Evolutionary conservation across 805 yeast species (phyloP).

Genomic region (Wickerhamomyces subpelliculosus): DNA sequence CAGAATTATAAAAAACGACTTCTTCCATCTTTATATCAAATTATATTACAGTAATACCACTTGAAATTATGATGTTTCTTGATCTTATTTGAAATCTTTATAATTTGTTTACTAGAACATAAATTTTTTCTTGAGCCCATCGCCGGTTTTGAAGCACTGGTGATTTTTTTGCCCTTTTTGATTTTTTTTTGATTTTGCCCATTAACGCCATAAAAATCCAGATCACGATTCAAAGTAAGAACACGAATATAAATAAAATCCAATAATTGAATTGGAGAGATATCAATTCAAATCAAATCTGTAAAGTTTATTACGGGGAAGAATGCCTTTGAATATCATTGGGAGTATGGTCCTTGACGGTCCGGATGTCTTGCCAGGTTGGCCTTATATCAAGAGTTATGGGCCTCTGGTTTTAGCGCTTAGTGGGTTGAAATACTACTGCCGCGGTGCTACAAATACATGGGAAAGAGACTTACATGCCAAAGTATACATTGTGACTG

Average conservation of each 20-base stretch:
- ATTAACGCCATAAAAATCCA: not conserved
- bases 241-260: too few relatives aligned
- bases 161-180: too few relatives aligned
- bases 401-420: slow-evolving; percentile 47
- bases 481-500: slow-evolving; percentile 73
- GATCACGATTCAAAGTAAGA: not conserved
- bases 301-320: too few relatives aligned
- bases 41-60: not conserved
- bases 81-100: too few relatives aligned
- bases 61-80: too few relatives aligned
- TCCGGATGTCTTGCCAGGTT: slow-evolving; percentile 68
- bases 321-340: slow-evolving; percentile 82
- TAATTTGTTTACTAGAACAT: too few relatives aligned
- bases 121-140: not conserved
- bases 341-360: slow-evolving; percentile 70
- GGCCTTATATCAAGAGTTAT: slow-evolving; percentile 46
- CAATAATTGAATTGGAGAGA: too few relatives aligned
- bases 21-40: slow-evolving; percentile 36
- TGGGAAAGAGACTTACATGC: slow-evolving; percentile 96
- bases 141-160: not conserved
- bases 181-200: too few relatives aligned
- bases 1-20: slow-evolving; percentile 38
- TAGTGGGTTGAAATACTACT: slow-evolving; percentile 58
- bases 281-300: too few relatives aligned
- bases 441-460: slow-evolving; percentile 73